A percentile compares a stretch with the other conserved stretches of the same genome.
Evolutionary conservation across 2,329 filamentous ascomycete species (phyloP).

Genomic region (Ambrosiella beaveri): DNA sequence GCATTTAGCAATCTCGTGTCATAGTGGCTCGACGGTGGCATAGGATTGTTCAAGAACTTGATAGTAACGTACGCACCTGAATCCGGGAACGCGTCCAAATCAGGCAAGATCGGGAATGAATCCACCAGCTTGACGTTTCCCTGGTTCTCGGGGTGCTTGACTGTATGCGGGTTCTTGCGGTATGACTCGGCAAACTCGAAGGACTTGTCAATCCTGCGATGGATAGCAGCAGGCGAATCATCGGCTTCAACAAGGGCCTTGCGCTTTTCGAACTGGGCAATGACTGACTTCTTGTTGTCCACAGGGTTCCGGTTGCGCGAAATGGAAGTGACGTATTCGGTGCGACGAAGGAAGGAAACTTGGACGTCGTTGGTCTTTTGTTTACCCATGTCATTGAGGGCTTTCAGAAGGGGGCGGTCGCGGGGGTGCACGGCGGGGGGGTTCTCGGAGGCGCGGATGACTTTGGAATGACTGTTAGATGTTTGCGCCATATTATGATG

Average conservation of each 20-base stretch:
- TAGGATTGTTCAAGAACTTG: slow-evolving; percentile 50
- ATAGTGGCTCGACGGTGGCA: slow-evolving; percentile 34
- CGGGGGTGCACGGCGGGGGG: slow-evolving; percentile 59
- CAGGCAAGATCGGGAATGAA: slow-evolving; percentile 44
- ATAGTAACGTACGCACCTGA: slow-evolving; percentile 51
- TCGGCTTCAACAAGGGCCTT: slow-evolving; percentile 40
- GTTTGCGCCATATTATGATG: neutral
- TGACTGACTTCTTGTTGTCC: slow-evolving; percentile 11
- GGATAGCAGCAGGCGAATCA: slow-evolving; percentile 48
- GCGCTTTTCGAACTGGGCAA: slow-evolving; percentile 21
- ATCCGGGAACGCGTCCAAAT: slow-evolving; percentile 52
- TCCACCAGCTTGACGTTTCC: slow-evolving; percentile 37
- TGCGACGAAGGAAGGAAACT: slow-evolving; percentile 86
- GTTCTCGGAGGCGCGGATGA: slow-evolving; percentile 63
- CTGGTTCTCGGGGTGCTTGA: slow-evolving; percentile 42
- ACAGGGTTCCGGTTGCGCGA: slow-evolving; percentile 21
- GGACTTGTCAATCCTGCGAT: slow-evolving; percentile 47
- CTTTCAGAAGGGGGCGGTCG: slow-evolving; percentile 69
- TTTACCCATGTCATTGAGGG: slow-evolving; percentile 71
- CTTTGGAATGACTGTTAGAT: slow-evolving; percentile 25
- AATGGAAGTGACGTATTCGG: slow-evolving; percentile 73
- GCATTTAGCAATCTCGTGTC: slow-evolving; percentile 44
- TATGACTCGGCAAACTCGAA: slow-evolving; percentile 38
- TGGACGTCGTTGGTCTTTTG: slow-evolving; percentile 57
- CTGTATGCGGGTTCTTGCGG: slow-evolving; percentile 34